Base-by-base conservation (phyloP, 2,329 filamentous ascomycete genomes). In the Dissoconium aciculare region DNA sequence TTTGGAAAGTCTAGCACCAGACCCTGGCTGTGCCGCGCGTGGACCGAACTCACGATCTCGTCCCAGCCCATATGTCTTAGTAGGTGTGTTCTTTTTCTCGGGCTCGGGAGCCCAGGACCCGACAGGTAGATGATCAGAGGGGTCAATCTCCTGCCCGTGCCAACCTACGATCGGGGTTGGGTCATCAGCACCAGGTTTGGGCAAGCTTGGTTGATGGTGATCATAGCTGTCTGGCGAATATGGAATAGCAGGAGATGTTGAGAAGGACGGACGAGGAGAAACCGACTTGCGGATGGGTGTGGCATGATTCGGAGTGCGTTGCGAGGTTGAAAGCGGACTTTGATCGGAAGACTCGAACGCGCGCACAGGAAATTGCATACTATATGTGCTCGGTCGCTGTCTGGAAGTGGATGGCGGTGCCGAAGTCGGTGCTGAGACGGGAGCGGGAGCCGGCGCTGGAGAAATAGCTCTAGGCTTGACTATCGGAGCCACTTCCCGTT, bases 181-280 rank as follows among this genome's bases (percentile, higher is more conserved):
- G 6, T 16, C 29, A 5, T 28, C 15, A 9, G 4, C 23, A 30
- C 25, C 19, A 8, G 19, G 19, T 23, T n/a, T 14, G 5, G 34
- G 31, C 13, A 44, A 38, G 50, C 15, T 45, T 1, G 78, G 76
- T 39, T 85, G 85, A 40, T 82, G 63, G 1, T 69, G 64, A 44
- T 83, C 73, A 47, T 82, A 85, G 17, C 72, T 76, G 49, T 85
- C 80, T 0, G 80, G 80, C 0, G 74, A 71, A 44, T 82, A 87
- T 0, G 78, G 78, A 3, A 78, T 55, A 11, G 66, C 67, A 2
- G 75, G 69, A 45, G 29, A 67, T 59, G 35, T 69, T 51, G 62
- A 13, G 51, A 66, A 38, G 1, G 56, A 55, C 11, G 78, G 78
- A 2, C 69, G 68, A 2, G 79, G 77, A 44, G 78, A 83, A 17